phyloP scores from a whole-genome alignment of 2,329 filamentous ascomycete genomes.

The Penicillium sp. region DNA sequence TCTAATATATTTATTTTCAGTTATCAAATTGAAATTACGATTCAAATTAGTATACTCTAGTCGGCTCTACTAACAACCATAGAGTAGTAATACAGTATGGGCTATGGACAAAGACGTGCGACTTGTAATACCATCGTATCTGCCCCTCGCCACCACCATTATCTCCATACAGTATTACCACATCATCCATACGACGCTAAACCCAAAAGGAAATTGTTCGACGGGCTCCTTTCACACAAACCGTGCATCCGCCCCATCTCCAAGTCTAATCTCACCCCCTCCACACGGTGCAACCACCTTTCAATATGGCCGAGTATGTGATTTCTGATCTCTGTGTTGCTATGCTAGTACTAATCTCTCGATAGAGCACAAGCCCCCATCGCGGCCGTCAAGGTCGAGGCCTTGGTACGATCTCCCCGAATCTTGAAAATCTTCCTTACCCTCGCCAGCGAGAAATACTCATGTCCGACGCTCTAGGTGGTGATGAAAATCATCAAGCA shows the following conservation, averaged over 20 bases:
- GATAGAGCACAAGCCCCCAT: slow-evolving; percentile 71
- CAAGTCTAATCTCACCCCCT: slow-evolving; percentile 27
- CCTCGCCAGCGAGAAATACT: slow-evolving; percentile 39
- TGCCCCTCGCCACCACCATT: slow-evolving; percentile 21
- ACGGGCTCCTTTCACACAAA: slow-evolving; percentile 35
- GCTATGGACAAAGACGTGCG: neutral
- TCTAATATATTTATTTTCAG: neutral
- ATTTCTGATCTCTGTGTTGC: neutral
- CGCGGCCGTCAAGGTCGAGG: slow-evolving; percentile 91
- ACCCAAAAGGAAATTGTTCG: slow-evolving; percentile 30
- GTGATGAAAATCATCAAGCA: slow-evolving; percentile 99
- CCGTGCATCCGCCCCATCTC: slow-evolving; percentile 28
- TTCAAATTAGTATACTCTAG: neutral
- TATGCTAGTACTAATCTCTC: slow-evolving; percentile 28
- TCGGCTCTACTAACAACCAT: neutral
- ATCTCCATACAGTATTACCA: slow-evolving; percentile 19
- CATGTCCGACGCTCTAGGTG: slow-evolving; percentile 62
- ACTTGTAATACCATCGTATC: slow-evolving; percentile 27
- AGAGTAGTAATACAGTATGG: neutral
- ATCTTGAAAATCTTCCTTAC: slow-evolving; percentile 41
- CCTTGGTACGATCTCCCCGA: slow-evolving; percentile 70
- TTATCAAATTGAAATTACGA: neutral
- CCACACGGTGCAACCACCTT: slow-evolving; percentile 25
- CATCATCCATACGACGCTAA: slow-evolving; percentile 25
- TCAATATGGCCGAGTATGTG: slow-evolving; percentile 37